These are phyloP conservation scores for Mycena sanguinolenta DNA, from an alignment of 768 basidiomycete species.

Conservation along the genomic window DNA sequence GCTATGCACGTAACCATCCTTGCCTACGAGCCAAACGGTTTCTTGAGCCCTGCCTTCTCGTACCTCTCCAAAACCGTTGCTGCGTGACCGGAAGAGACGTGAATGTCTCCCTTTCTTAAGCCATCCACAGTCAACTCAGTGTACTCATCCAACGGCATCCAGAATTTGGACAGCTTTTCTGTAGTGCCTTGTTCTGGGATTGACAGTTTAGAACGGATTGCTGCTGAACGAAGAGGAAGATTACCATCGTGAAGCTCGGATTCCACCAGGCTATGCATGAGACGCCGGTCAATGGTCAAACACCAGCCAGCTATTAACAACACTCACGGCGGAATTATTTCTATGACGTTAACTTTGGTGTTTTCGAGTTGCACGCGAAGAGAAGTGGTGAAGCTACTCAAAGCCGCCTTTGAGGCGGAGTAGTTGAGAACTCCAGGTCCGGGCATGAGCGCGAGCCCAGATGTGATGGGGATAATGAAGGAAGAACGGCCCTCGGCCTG, in stretches of 20 bases:
- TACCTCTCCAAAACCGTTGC: background rate
- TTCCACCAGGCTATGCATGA: slow-evolving; percentile 61
- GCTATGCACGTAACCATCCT: too few species aligned
- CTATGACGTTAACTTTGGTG: slow-evolving; percentile 66
- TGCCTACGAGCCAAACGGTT: background rate
- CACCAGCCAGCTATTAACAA: background rate
- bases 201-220: background rate
- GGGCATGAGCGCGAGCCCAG: slow-evolving; percentile 64
- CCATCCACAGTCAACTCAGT: slow-evolving; percentile 54
- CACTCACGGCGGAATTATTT: slow-evolving; percentile 71
- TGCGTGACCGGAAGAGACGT: background rate
- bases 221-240: background rate
- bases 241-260: slow-evolving; percentile 74
- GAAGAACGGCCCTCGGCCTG: slow-evolving; percentile 61
- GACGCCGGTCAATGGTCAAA: background rate
- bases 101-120: slow-evolving; percentile 46
- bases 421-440: slow-evolving; percentile 60
- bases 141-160: slow-evolving; percentile 67
- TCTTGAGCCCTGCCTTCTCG: slow-evolving; percentile 4
- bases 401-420: slow-evolving; percentile 69
- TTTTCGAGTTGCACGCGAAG: slow-evolving; percentile 60
- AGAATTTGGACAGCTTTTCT: slow-evolving; percentile 60
- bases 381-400: slow-evolving; percentile 65
- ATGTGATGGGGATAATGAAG: slow-evolving; percentile 66
- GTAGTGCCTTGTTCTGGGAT: slow-evolving; percentile 65